Percentiles rank a stretch among this genome's conserved stretches.
These are phyloP conservation scores for Hyphopichia khmerensis DNA, from an alignment of 1,139 yeast species.

Conservation along the genomic window DNA sequence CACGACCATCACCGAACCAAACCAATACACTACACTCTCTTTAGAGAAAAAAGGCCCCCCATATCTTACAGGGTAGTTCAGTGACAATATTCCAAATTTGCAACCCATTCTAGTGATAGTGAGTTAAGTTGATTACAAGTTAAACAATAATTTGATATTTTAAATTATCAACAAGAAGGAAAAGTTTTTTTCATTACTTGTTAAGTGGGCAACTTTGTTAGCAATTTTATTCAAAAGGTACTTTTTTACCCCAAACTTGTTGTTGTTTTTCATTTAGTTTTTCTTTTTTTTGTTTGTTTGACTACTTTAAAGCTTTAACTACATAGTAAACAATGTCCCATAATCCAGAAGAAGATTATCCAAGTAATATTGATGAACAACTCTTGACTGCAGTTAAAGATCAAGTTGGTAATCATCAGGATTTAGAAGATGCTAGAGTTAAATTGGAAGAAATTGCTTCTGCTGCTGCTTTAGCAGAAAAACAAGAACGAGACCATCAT, in stretches of 20 bases:
- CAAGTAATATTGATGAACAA: slow-evolving; percentile 48
- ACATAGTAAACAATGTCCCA: slow-evolving; percentile 7
- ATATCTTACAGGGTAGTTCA: background rate
- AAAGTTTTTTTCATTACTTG: no score
- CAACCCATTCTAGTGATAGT: background rate
- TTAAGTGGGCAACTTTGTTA: background rate
- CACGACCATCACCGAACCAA: slow-evolving; percentile 15
- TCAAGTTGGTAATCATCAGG: slow-evolving; percentile 27
- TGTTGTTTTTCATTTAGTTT: background rate
- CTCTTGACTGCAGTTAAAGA: slow-evolving; percentile 39
- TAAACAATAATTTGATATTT: no score
- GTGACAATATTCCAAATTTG: slow-evolving; percentile 1
- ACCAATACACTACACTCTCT: background rate
- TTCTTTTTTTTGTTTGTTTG: background rate
- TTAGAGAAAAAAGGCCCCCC: background rate
- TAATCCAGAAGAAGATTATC: slow-evolving; percentile 34
- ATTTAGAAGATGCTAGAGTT: slow-evolving; percentile 25
- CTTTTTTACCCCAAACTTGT: background rate
- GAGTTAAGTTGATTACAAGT: background rate
- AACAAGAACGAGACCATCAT: slow-evolving; percentile 14
- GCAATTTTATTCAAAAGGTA: background rate
- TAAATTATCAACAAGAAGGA: no score
- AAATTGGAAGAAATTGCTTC: slow-evolving; percentile 36
- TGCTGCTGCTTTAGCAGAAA: slow-evolving; percentile 21
- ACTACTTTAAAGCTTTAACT: background rate